Percentiles rank a stretch among this genome's conserved stretches.
Evolutionary conservation across 345 rosid species (phyloP).

Genomic region (Streptanthus diversifolius): DNA sequence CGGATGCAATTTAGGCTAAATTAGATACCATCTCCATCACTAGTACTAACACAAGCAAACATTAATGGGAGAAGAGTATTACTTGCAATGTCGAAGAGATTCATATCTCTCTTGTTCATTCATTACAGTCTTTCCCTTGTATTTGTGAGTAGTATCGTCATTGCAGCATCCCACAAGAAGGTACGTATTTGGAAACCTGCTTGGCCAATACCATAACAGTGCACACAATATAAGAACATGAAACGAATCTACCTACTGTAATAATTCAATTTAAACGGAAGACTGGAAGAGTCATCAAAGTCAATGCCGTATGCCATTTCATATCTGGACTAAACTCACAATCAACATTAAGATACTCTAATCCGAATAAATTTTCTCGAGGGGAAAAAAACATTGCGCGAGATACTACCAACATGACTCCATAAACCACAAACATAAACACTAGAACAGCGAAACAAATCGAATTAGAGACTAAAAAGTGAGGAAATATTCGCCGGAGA

Average conservation of each 20-base stretch:
- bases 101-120: conserved; percentile 56
- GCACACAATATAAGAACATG: neutral
- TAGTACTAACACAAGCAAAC: neutral
- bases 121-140: conserved; percentile 68
- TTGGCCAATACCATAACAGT: neutral
- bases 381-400: no score
- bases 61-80: neutral
- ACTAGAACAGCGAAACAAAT: neutral
- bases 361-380: neutral
- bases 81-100: conserved; percentile 67
- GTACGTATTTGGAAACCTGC: conserved; percentile 56
- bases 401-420: neutral
- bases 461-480: neutral
- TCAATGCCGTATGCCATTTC: neutral
- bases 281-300: neutral
- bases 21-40: neutral
- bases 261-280: neutral
- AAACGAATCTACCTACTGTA: neutral
- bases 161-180: conserved; percentile 66
- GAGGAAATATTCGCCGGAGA: neutral
- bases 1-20: neutral
- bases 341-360: neutral
- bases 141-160: conserved; percentile 50
- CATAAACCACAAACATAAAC: neutral
- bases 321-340: neutral